Evolutionary conservation across 169 alveolate genomes (phyloP).

Genomic region (Plasmodium malariae): DNA sequence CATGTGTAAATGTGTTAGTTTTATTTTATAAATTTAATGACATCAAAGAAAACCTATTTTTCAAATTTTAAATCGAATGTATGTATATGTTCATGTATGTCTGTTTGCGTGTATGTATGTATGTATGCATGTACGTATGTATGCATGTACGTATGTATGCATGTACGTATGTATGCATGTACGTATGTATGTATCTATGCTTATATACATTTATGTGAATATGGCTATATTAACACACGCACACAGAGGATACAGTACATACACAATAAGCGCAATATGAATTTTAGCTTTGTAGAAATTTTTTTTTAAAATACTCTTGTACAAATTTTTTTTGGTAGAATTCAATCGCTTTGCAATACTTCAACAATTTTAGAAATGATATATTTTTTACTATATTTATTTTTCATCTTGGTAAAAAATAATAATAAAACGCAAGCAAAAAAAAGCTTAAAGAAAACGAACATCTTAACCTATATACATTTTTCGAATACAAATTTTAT

Average conservation of each 20-base stretch:
- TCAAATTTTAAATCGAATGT: neutral
- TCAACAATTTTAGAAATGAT: conserved; percentile 32
- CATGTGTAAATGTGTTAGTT: neutral
- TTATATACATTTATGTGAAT: too few species aligned
- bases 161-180: neutral
- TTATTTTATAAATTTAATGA: neutral
- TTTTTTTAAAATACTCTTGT: conserved; percentile 10
- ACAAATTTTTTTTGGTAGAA: conserved; percentile 22
- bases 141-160: neutral
- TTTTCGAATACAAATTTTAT: conserved; percentile 7
- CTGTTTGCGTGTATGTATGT: neutral
- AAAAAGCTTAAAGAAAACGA: conserved; percentile 23
- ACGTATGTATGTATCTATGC: neutral
- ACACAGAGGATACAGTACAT: neutral
- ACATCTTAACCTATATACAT: conserved; percentile 24
- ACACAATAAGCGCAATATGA: too few species aligned
- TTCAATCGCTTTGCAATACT: neutral
- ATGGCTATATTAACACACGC: too few species aligned
- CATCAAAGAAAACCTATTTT: neutral
- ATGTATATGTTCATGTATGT: too few species aligned
- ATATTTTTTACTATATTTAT: conserved; percentile 31
- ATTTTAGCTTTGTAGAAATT: too few species aligned
- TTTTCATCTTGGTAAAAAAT: conserved; percentile 54
- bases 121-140: neutral
- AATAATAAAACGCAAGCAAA: conserved; percentile 41